Evolutionary conservation across 1,139 yeast species (phyloP).

Genomic region (Pichia sp.): DNA sequence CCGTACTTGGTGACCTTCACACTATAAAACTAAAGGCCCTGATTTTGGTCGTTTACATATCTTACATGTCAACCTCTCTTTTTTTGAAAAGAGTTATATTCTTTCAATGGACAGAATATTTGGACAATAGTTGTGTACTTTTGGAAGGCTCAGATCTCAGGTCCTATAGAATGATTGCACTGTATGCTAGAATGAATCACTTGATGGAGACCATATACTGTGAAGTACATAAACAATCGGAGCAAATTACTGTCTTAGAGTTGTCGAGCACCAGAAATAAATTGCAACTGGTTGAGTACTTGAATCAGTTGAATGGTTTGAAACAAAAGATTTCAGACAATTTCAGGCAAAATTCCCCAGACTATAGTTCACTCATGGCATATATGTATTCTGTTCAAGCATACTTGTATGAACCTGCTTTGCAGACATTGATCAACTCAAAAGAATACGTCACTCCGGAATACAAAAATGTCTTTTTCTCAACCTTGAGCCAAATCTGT

Average conservation of each 20-base stretch:
- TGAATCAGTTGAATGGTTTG: slow-evolving; percentile 39
- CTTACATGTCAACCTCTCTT: slow-evolving; percentile 50
- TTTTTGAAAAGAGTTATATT: slow-evolving; percentile 50
- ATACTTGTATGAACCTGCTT: slow-evolving; percentile 58
- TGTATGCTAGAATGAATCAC: slow-evolving; percentile 56
- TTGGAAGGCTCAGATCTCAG: slow-evolving; percentile 39
- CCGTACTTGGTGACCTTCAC: slow-evolving; percentile 29
- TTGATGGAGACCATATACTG: slow-evolving; percentile 61
- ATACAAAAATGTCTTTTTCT: slow-evolving; percentile 32
- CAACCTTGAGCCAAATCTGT: slow-evolving; percentile 48
- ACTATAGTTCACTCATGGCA: slow-evolving; percentile 41
- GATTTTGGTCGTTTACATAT: slow-evolving; percentile 45
- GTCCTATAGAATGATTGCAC: slow-evolving; percentile 43
- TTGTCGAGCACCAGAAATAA: slow-evolving; percentile 30
- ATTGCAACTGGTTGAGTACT: slow-evolving; percentile 41
- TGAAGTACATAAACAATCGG: slow-evolving; percentile 38
- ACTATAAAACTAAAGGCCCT: slow-evolving; percentile 41
- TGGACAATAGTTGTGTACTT: slow-evolving; percentile 56
- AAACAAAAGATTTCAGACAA: slow-evolving; percentile 33
- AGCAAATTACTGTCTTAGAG: slow-evolving; percentile 25
- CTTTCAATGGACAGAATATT: slow-evolving; percentile 55
- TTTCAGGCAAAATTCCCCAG: slow-evolving; percentile 30
- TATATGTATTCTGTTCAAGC: slow-evolving; percentile 68
- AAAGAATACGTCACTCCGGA: slow-evolving; percentile 22
- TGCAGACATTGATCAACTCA: slow-evolving; percentile 19